Evolutionary conservation across 78 protist genomes (phyloP).

Genomic region (Dictyostelium capitatum): DNA sequence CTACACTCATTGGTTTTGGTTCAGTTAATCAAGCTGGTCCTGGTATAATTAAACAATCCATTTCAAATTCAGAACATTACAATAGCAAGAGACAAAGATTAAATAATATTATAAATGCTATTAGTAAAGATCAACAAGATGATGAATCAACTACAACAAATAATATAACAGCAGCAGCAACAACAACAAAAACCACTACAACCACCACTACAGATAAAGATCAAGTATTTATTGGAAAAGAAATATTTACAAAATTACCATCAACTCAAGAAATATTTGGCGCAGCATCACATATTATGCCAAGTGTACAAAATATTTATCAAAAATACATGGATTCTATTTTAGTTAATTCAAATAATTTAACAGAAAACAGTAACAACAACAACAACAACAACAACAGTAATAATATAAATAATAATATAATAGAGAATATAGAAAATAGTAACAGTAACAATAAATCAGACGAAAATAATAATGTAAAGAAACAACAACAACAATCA

Average conservation of each 20-base stretch:
- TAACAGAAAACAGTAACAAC: neutral
- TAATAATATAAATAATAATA: neutral
- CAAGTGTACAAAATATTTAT: constrained; percentile 62
- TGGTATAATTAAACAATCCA: neutral
- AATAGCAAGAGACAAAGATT: neutral
- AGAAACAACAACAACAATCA: neutral
- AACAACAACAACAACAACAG: constrained; percentile 4
- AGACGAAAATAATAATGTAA: neutral
- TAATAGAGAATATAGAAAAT: neutral
- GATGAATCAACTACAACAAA: neutral
- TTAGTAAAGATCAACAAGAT: neutral
- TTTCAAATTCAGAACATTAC: neutral
- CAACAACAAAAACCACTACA: neutral
- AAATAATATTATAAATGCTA: neutral
- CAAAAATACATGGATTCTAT: constrained; percentile 70
- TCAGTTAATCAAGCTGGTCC: neutral
- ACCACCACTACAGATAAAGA: neutral
- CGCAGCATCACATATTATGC: constrained; percentile 77
- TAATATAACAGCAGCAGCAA: neutral
- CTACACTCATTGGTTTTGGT: neutral
- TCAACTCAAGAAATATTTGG: constrained; percentile 31
- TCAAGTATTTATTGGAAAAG: neutral
- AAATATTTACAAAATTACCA: neutral
- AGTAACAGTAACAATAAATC: neutral
- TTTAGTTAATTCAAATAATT: constrained; percentile 4